Evolutionary conservation across 2,329 filamentous ascomycete genomes (phyloP).

Genomic region (Arthrobotrys sinensis): DNA sequence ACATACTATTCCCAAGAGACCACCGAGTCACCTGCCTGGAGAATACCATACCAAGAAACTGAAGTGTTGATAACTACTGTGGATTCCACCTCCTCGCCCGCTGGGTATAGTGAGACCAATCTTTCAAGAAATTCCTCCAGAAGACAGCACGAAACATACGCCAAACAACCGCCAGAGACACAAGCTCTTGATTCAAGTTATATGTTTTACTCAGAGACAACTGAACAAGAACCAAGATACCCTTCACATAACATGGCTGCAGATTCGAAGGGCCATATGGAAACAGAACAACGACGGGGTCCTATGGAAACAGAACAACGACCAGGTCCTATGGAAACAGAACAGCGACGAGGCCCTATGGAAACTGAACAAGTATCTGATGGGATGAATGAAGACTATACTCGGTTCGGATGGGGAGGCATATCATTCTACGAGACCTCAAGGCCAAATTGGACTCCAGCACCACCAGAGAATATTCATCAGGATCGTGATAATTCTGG

Average conservation of each 20-base stretch:
- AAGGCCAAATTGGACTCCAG: slow-evolving; percentile 46
- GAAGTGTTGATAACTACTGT: slow-evolving; percentile 58
- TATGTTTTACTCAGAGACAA: slow-evolving; percentile 31
- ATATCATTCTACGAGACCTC: slow-evolving; percentile 56
- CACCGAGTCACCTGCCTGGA: slow-evolving; percentile 44
- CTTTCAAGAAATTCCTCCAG: slow-evolving; percentile 48
- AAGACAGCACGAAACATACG: slow-evolving; percentile 46
- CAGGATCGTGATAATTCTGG: slow-evolving; percentile 48
- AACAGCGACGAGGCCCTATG: neutral
- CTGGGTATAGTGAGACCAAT: slow-evolving; percentile 34
- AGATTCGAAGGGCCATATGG: slow-evolving; percentile 1
- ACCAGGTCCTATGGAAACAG: slow-evolving; percentile 7
- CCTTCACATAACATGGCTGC: slow-evolving; percentile 42
- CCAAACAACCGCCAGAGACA: slow-evolving; percentile 42
- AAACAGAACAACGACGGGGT: neutral
- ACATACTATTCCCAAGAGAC: slow-evolving; percentile 48
- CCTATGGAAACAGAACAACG: neutral
- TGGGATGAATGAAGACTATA: slow-evolving; percentile 31
- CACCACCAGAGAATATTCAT: slow-evolving; percentile 26
- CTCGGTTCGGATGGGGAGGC: slow-evolving; percentile 37
- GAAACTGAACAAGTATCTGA: slow-evolving; percentile 37
- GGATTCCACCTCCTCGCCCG: slow-evolving; percentile 28
- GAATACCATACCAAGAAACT: slow-evolving; percentile 58
- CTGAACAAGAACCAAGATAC: slow-evolving; percentile 27
- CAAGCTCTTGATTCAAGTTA: slow-evolving; percentile 34